phyloP scores from a whole-genome alignment of 495 filamentous ascomycete species.

The Lophiotrema nucula region DNA sequence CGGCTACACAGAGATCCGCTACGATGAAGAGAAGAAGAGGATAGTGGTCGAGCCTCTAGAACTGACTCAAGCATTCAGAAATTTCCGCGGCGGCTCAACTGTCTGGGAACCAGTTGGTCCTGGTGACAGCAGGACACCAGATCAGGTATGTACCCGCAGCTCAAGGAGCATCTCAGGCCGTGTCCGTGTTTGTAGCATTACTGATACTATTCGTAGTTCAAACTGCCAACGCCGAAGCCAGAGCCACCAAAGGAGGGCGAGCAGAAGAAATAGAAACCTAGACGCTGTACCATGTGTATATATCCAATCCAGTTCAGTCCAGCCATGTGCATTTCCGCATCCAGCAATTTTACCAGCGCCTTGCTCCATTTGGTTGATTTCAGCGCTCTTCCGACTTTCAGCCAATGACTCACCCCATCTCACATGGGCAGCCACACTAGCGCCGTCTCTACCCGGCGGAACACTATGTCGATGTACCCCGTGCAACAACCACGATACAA shows the following conservation, averaged over 20 bases:
- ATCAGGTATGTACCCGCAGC: slow-evolving; percentile 59
- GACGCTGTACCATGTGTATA: slow-evolving; percentile 34
- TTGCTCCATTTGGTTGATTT: background rate
- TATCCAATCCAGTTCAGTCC: no score
- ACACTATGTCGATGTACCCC: no score
- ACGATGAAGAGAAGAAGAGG: slow-evolving; percentile 99
- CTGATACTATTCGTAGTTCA: slow-evolving; percentile 58
- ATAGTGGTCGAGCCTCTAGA: slow-evolving; percentile 97
- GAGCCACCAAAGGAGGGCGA: slow-evolving; percentile 80
- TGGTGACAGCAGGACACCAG: slow-evolving; percentile 76
- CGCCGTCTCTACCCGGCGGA: background rate
- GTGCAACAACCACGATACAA: background rate
- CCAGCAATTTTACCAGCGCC: background rate
- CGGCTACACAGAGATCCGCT: slow-evolving; percentile 97
- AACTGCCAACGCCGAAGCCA: slow-evolving; percentile 90
- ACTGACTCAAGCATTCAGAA: slow-evolving; percentile 97
- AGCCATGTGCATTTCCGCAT: no score
- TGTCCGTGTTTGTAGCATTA: background rate
- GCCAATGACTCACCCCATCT: background rate
- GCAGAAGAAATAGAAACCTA: slow-evolving; percentile 75
- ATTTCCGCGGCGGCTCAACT: slow-evolving; percentile 68
- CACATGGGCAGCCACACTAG: background rate
- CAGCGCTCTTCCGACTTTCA: slow-evolving; percentile 1
- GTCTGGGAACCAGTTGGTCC: slow-evolving; percentile 89
- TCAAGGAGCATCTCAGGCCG: no score